phyloP scores from a whole-genome alignment of 768 basidiomycete genomes.

The Leccinellum albellum region DNA sequence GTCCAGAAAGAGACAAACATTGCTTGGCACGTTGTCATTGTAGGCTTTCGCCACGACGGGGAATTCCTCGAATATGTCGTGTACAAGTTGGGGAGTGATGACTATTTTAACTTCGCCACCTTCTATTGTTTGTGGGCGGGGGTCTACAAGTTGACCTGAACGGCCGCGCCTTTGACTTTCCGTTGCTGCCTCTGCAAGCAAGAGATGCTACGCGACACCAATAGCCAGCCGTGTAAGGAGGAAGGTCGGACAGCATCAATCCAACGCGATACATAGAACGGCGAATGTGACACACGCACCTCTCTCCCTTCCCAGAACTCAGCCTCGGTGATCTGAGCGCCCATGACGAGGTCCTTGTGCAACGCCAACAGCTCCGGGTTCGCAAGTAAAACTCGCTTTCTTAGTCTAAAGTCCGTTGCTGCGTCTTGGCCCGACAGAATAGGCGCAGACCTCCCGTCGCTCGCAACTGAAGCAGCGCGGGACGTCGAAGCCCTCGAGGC shows the following conservation, averaged over 20 bases:
- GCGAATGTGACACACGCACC: constrained; percentile 45
- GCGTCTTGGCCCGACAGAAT: constrained; percentile 57
- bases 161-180: constrained; percentile 78
- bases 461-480: constrained; percentile 60
- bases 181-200: constrained; percentile 70
- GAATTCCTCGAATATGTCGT: constrained; percentile 97
- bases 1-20: constrained; percentile 40
- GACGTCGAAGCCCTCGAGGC: constrained; percentile 50
- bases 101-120: constrained; percentile 85
- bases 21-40: constrained; percentile 84
- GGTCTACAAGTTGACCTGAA: constrained; percentile 82
- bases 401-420: constrained; percentile 63
- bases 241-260: neutral
- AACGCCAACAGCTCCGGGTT: constrained; percentile 75
- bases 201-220: constrained; percentile 51
- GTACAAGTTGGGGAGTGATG: constrained; percentile 86
- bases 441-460: constrained; percentile 45
- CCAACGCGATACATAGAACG: neutral
- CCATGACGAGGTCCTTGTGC: constrained; percentile 86
- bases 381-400: constrained; percentile 75
- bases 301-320: constrained; percentile 99
- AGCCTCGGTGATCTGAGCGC: constrained; percentile 79
- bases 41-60: constrained; percentile 93
- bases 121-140: constrained; percentile 79
- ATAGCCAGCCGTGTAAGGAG: neutral